Percentiles rank a stretch among this genome's conserved stretches.
Evolutionary conservation across 179 eudicot species (phyloP).

Genomic region (Silene vulgaris): DNA sequence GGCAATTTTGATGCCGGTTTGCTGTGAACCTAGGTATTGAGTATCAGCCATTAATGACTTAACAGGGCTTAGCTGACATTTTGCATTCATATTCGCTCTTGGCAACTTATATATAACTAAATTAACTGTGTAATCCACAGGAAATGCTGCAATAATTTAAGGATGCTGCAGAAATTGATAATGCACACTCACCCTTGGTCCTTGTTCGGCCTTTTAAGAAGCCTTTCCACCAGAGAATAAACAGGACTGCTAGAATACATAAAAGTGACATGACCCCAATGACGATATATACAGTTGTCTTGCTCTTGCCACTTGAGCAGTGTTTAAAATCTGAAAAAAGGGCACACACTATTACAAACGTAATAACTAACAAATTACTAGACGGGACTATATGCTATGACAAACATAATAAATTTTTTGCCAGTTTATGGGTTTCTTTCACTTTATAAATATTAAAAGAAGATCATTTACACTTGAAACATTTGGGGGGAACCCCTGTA

Average conservation of each 20-base stretch:
- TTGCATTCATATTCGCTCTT: background rate
- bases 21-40: background rate
- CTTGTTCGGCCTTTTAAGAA: constrained; percentile 28
- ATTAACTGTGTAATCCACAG: background rate
- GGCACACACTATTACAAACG: constrained; percentile 9
- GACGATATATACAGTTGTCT: constrained; percentile 30
- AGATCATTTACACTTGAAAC: too few species aligned
- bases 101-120: background rate
- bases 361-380: background rate
- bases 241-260: constrained; percentile 22
- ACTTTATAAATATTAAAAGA: too few species aligned
- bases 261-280: constrained; percentile 31
- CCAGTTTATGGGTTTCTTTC: too few species aligned
- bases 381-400: background rate
- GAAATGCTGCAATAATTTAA: background rate
- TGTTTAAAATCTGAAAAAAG: constrained; percentile 38
- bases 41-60: background rate
- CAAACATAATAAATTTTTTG: background rate
- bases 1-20: background rate
- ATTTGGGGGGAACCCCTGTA: too few species aligned
- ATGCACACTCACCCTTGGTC: constrained; percentile 20
- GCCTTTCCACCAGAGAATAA: constrained; percentile 48
- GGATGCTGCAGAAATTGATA: constrained; percentile 10
- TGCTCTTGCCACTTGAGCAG: constrained; percentile 29
- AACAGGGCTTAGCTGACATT: background rate